Evolutionary conservation across 306 rosid genomes (phyloP).

Genomic region (Quercus mongolica): DNA sequence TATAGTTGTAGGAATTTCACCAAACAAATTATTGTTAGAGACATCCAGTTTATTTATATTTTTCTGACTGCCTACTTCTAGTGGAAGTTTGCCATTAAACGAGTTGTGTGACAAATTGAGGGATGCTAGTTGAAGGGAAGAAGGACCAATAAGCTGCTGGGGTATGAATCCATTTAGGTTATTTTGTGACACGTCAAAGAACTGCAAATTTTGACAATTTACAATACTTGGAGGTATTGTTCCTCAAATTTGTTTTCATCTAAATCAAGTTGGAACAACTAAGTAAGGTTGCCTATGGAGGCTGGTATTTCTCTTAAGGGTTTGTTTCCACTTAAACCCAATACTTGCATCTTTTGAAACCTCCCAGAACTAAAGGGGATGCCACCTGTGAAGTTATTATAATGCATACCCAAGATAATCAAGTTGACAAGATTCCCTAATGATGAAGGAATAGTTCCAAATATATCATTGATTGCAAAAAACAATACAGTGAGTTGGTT

Average conservation of each 20-base stretch:
- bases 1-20: slow-evolving; percentile 26
- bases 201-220: too few relatives aligned
- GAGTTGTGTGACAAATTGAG: too few relatives aligned
- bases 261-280: accelerated
- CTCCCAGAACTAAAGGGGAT: slow-evolving; percentile 24
- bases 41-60: background rate
- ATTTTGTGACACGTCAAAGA: too few relatives aligned
- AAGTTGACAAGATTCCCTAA: slow-evolving; percentile 21
- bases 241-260: accelerated
- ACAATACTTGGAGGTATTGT: too few relatives aligned
- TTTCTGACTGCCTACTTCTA: slow-evolving; percentile 1
- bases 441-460: slow-evolving; percentile 19
- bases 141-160: background rate
- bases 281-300: too few relatives aligned
- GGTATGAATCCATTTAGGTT: too few relatives aligned
- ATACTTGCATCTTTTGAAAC: background rate
- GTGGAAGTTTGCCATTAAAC: too few relatives aligned
- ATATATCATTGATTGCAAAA: slow-evolving; percentile 4
- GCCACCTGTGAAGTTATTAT: slow-evolving; percentile 2
- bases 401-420: background rate
- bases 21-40: slow-evolving; percentile 20
- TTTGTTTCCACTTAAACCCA: background rate
- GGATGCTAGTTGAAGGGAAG: too few relatives aligned
- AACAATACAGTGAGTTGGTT: background rate
- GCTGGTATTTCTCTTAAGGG: slow-evolving; percentile 22